These are phyloP conservation scores for Trametes sanguinea DNA, from an alignment of 768 basidiomycete species.

Conservation along the genomic window DNA sequence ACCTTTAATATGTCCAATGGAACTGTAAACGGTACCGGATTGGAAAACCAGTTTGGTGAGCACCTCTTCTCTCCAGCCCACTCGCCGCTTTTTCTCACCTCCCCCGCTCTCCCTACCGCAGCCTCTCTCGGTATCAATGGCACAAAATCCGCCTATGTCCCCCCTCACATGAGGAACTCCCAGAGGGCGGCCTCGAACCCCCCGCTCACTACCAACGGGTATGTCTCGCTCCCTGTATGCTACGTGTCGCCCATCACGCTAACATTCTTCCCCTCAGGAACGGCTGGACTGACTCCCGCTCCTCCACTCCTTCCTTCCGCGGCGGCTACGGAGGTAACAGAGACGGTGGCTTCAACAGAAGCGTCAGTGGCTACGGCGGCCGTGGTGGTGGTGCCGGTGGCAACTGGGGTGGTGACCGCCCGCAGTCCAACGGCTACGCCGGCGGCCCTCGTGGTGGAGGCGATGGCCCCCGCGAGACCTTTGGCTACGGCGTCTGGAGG, in stretches of 20 bases:
- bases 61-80: conserved; percentile 20
- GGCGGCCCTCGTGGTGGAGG: conserved; percentile 33
- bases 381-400: conserved; percentile 43
- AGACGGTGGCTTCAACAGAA: conserved; percentile 43
- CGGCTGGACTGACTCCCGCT: conserved; percentile 76
- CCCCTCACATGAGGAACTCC: conserved; percentile 82
- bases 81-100: conserved; percentile 4
- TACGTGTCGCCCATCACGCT: conserved; percentile 22
- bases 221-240: conserved; percentile 27
- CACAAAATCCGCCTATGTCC: conserved; percentile 80
- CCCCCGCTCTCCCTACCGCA: conserved; percentile 32
- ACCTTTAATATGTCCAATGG: conserved; percentile 84
- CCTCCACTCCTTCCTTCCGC: conserved; percentile 56
- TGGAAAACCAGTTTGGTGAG: conserved; percentile 77
- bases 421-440: conserved; percentile 32
- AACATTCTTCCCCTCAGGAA: conserved; percentile 43
- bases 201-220: conserved; percentile 52
- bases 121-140: conserved; percentile 75
- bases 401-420: conserved; percentile 31
- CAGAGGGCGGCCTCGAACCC: conserved; percentile 79
- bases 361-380: conserved; percentile 40
- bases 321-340: conserved; percentile 43
- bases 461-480: conserved; percentile 50
- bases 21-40: conserved; percentile 77
- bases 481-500: conserved; percentile 80